phyloP scores from a whole-genome alignment of 768 basidiomycete genomes.

The Scleroderma citrinum region DNA sequence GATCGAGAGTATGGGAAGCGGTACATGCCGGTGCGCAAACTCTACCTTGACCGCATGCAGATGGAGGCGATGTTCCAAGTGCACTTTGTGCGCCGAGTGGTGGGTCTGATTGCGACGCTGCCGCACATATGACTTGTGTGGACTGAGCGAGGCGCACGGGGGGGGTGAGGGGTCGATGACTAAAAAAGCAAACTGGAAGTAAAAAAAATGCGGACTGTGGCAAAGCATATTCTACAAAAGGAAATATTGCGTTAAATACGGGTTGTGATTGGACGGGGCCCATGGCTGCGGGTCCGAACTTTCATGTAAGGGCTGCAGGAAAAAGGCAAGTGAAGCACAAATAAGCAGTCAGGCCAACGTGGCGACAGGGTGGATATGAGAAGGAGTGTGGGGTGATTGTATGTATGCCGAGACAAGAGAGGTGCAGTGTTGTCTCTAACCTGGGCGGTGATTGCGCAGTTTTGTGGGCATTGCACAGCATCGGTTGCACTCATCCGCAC shows the following conservation, averaged over 20 bases:
- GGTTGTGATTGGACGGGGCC: not conserved
- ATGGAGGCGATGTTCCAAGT: not conserved
- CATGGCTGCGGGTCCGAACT: not conserved
- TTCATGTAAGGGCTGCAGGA: not conserved
- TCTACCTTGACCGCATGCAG: not conserved
- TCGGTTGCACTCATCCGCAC: no score
- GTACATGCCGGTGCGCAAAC: not conserved
- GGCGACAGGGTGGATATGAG: no score
- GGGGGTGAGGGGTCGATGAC: no score
- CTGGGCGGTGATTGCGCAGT: not conserved
- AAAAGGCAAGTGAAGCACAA: not conserved
- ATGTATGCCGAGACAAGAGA: not conserved
- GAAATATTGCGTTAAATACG: no score
- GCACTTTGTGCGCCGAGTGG: not conserved
- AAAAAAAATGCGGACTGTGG: no score
- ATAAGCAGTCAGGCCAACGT: not conserved
- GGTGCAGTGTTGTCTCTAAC: not conserved
- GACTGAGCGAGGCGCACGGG: not conserved
- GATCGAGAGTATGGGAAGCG: not conserved
- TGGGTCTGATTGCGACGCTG: not conserved
- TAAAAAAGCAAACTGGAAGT: no score
- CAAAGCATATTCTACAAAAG: no score
- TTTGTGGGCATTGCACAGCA: no score
- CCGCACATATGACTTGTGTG: not conserved
- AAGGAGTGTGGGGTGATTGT: no score